A percentile compares a stretch with the other conserved stretches of the same genome.
Conservation (phyloP, 768 basidiomycete species). For the Auriculariales sp. region DNA sequence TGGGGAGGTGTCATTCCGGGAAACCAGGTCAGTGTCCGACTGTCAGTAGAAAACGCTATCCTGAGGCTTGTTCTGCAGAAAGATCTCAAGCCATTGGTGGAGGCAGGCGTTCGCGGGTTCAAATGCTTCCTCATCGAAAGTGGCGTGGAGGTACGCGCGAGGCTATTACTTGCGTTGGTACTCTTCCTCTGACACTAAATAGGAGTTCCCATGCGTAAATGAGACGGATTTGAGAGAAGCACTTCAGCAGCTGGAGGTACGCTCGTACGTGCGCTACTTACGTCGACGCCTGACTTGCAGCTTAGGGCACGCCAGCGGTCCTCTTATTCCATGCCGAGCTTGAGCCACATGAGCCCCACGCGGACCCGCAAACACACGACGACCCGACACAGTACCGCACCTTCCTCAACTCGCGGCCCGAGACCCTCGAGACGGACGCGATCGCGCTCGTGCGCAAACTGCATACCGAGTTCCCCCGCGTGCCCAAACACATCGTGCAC, state of each 20-base stretch:
- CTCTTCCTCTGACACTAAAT: neutral
- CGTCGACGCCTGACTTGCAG: too few relatives aligned
- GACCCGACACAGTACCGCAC: conserved; percentile 55
- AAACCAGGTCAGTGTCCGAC: conserved; percentile 45
- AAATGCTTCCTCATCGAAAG: conserved; percentile 95
- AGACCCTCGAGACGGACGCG: conserved; percentile 64
- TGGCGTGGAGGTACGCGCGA: conserved; percentile 64
- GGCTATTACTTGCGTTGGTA: neutral
- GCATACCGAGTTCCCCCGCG: conserved; percentile 41
- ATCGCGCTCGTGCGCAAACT: conserved; percentile 62
- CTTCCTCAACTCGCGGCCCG: conserved; percentile 76
- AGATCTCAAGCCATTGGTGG: conserved; percentile 60
- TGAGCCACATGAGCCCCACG: conserved; percentile 24
- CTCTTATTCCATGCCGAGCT: conserved; percentile 92
- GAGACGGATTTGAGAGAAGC: conserved; percentile 53
- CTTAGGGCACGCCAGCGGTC: conserved; percentile 49
- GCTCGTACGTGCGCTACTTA: neutral
- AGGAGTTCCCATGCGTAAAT: conserved; percentile 88
- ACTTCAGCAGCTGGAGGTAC: conserved; percentile 63
- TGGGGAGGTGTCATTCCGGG: conserved; percentile 94
- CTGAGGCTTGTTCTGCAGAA: conserved; percentile 25
- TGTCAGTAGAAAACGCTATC: neutral
- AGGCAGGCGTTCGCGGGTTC: conserved; percentile 83
- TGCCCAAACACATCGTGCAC: conserved; percentile 91
- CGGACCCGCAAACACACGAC: conserved; percentile 12